Base-by-base conservation (phyloP, 2,329 filamentous ascomycete genomes). In the Mycosphaerella arachidis region DNA sequence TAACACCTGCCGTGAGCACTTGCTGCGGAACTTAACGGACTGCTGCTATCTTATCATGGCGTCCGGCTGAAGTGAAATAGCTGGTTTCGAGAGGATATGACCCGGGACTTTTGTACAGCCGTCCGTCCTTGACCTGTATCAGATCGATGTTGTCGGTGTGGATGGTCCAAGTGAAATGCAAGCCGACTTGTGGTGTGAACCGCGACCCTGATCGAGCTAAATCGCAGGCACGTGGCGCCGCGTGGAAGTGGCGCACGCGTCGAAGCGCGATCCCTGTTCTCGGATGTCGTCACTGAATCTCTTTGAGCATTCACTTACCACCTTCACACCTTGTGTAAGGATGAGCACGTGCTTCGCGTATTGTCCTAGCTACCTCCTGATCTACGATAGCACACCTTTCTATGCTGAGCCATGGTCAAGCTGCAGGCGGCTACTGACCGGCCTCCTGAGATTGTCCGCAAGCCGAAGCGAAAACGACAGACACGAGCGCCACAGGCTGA, bases 361-460 rank as follows among this genome's bases (percentile, higher is more conserved):
- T 3, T n/a, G 27, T n/a, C 18, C 6, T 4, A 30, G 10, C n/a
- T n/a, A 8, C 35, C 18, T 43, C 37, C 24, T 24, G 37, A 16
- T 9, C 31, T 9, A n/a, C 18, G 13, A 40, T 30, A 20, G 35
- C n/a, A 29, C 6, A 29, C 6, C 10, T 40, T 12, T 7, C 31
- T 16, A 10, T 3, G 40, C 13, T 52, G 6, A 8, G 57, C 48
- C 6, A 80, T 81, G 79, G 73, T 77, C 66, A 76, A 76, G 64
- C 67, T 81, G 30, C 77, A 80, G 69, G 79, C 78, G 57, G 78
- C 78, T 8, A 79, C 79, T 6, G 76, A 57, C 20, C 59, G 59
- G 37, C 57, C 53, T 27, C 59, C 62, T 43, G 48, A 59, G 27
- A 54, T 59, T 53, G 46, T 59, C 24, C 51, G 52, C n/a, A 59